These are phyloP conservation scores for Ceriops zippeliana DNA, from an alignment of 345 rosid species.

Conservation along the genomic window DNA sequence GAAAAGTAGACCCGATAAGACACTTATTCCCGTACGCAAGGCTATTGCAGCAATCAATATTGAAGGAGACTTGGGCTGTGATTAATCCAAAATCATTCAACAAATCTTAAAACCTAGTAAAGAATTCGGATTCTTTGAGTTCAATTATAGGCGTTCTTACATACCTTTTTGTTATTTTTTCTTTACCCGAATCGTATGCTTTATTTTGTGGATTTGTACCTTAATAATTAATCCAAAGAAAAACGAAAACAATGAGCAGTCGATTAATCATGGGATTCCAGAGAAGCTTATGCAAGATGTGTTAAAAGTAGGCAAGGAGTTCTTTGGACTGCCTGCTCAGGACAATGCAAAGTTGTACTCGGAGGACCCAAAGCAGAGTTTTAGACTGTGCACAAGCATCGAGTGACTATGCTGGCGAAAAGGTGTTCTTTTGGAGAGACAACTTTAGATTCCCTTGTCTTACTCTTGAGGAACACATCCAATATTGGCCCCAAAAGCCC, in stretches of 20 bases:
- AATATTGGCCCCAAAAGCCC: constrained; percentile 19
- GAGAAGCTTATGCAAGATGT: constrained; percentile 15
- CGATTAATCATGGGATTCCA: constrained; percentile 25
- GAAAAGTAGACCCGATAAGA: no score
- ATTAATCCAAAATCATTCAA: neutral
- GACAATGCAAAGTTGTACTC: constrained; percentile 20
- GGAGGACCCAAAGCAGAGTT: constrained; percentile 19
- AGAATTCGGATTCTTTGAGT: constrained; percentile 30
- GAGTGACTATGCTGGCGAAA: constrained; percentile 12
- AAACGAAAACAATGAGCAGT: neutral
- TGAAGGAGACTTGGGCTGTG: neutral
- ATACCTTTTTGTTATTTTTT: neutral
- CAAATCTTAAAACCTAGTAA: constrained; percentile 19
- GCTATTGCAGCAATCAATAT: no score
- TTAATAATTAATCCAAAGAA: neutral
- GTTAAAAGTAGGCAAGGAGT: constrained; percentile 16
- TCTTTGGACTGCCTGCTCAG: constrained; percentile 13
- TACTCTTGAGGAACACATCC: constrained; percentile 17
- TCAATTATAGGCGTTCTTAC: neutral
- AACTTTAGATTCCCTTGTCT: constrained; percentile 16
- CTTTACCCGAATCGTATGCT: neutral
- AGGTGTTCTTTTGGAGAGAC: constrained; percentile 21
- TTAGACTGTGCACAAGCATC: constrained; percentile 23
- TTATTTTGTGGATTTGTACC: neutral
- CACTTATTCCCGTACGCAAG: no score